Conservation (phyloP, 2,329 filamentous ascomycete genomes). For the Ascochyta koolunga region DNA sequence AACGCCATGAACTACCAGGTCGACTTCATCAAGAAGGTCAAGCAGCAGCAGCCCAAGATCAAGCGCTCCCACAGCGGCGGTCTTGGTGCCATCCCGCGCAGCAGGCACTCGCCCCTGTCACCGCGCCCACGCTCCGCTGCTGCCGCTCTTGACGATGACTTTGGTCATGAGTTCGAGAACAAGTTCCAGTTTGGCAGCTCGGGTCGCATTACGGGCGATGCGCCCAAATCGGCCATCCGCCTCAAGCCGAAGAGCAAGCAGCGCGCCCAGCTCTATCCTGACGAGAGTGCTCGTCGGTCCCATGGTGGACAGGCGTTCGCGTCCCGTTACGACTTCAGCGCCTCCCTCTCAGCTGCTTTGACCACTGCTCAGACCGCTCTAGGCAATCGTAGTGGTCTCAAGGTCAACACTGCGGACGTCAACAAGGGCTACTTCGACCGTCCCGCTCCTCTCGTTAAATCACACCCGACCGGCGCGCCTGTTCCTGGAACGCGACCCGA, state of each 20-base stretch:
- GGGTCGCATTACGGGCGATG: conserved; percentile 59
- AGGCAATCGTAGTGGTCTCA: conserved; percentile 61
- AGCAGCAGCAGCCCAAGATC: conserved; percentile 54
- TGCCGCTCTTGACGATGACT: conserved; percentile 69
- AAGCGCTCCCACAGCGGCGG: conserved; percentile 57
- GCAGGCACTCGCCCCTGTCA: conserved; percentile 55
- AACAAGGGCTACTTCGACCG: conserved; percentile 44
- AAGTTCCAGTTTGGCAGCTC: conserved; percentile 53
- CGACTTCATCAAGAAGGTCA: conserved; percentile 83
- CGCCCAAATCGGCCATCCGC: conserved; percentile 64
- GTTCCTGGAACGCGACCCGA: conserved; percentile 55
- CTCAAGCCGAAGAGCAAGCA: conserved; percentile 72
- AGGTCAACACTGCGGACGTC: conserved; percentile 31
- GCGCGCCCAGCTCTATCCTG: conserved; percentile 64
- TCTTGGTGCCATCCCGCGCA: conserved; percentile 57
- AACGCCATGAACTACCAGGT: conserved; percentile 85
- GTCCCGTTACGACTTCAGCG: conserved; percentile 93
- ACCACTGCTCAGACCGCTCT: conserved; percentile 71
- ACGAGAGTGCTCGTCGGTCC: conserved; percentile 56
- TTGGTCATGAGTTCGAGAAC: conserved; percentile 64
- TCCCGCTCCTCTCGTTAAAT: conserved; percentile 49
- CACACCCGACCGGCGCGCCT: conserved; percentile 33
- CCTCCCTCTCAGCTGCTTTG: conserved; percentile 85
- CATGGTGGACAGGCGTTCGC: conserved; percentile 76
- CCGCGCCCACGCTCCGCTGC: conserved; percentile 55